These are phyloP conservation scores for Aureobasidium sp. DNA, from an alignment of 2,329 filamentous ascomycete species.

Conservation along the genomic window DNA sequence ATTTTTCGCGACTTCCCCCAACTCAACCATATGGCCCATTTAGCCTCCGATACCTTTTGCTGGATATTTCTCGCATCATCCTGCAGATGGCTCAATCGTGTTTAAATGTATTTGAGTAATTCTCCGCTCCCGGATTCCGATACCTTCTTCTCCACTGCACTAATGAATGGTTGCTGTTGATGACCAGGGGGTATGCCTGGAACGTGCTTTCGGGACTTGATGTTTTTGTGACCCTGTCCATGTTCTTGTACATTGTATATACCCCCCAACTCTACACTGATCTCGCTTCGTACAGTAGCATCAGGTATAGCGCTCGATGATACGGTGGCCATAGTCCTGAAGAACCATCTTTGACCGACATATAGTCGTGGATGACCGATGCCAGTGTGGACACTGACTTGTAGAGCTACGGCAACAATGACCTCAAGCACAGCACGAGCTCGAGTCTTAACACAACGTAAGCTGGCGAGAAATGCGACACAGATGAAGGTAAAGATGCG, in stretches of 20 bases:
- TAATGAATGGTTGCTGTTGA: background rate
- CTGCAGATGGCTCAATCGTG: background rate
- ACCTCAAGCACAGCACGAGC: background rate
- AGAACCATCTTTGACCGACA: background rate
- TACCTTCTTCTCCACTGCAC: background rate
- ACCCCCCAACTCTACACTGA: background rate
- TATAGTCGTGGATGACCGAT: background rate
- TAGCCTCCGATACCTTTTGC: background rate
- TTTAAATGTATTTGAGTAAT: background rate
- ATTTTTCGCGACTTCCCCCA: background rate
- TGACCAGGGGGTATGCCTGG: background rate
- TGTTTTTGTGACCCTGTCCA: background rate
- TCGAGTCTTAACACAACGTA: background rate
- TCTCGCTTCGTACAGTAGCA: background rate
- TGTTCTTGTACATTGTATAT: background rate
- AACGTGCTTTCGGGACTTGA: background rate
- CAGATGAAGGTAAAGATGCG: background rate
- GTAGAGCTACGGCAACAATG: background rate
- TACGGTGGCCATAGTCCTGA: background rate
- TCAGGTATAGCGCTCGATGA: background rate
- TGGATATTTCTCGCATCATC: background rate
- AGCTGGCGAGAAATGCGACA: background rate
- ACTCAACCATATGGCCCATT: background rate
- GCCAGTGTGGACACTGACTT: background rate
- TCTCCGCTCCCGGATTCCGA: background rate